Evolutionary conservation across 1,139 yeast species (phyloP), one percentile per base, ranked within the genome.

Genomic region (Debaryomyces sp.): DNA sequence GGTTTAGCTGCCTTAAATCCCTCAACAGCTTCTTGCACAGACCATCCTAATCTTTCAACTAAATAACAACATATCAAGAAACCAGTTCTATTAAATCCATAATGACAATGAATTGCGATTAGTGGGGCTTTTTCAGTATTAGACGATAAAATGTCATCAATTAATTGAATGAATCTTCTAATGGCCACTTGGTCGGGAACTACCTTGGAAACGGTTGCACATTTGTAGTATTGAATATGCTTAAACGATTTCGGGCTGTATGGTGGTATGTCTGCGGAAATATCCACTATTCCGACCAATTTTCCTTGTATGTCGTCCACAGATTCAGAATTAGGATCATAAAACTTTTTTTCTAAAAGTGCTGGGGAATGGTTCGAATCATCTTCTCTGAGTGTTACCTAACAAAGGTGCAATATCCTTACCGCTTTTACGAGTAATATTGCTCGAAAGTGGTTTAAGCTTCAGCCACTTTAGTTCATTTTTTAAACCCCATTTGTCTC

Each of bases 21-120:
- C 12, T 73, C 79, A 5, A 87, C 75, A 0, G 94, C 89, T 43
- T 84, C 87, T 42, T 70, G 71, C 4, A 87, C 89, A 2, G 77
- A 59, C 81, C 87, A 81, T 0, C 82, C 83, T 24, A 81, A 66
- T 48, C 69, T 68, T 57, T 85, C 90, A 38, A 87, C 76, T 59
- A 87, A 70, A 61, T 84, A 87, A 58, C 89, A 82, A 58, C 89
- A 84, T 23, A 87, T 81, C 50, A 87, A 75, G 58, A 82, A 87
- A 1, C 95, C 95, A 0, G 95, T 87, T 47, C 95, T 70, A 63
- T 87, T 87, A 64, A 86, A 88, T 3, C 95, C 95, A 61, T 87
- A 87, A 62, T 87, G 95, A 62, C 95, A 87, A 64, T 87, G 95
- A 4, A 87, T 87, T 0, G 81, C 91, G 5, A 87, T 69, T 30